A percentile compares a stretch with the other conserved stretches of the same genome.
These are phyloP conservation scores for Leccinum solheimii DNA, from an alignment of 1,284 basidiomycete species.

Conservation along the genomic window DNA sequence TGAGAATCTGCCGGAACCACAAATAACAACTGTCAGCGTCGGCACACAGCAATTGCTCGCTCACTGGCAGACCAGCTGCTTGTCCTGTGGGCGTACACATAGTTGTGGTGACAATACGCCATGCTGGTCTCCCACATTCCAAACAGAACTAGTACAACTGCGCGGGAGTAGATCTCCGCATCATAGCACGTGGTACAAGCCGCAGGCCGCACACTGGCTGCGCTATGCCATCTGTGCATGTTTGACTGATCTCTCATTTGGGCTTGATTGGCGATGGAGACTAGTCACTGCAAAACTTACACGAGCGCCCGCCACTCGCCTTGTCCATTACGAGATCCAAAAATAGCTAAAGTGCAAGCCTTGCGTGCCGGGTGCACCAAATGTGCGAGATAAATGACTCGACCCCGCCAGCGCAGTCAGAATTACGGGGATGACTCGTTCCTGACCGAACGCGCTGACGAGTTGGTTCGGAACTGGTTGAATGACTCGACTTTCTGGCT, in stretches of 20 bases:
- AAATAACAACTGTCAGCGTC: conserved; percentile 13
- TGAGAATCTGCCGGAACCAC: conserved; percentile 27
- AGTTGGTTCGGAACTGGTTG: conserved; percentile 10
- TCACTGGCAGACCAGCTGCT: neutral
- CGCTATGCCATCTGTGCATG: conserved; percentile 16
- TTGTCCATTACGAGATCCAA: conserved; percentile 10
- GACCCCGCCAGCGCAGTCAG: conserved; percentile 16
- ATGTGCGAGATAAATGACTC: conserved; percentile 21
- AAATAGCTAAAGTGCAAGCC: conserved; percentile 17
- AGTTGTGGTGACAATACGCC: neutral
- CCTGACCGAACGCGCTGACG: conserved; percentile 22
- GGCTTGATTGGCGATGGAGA: conserved; percentile 29
- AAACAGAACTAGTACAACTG: conserved; percentile 19
- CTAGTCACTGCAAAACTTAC: conserved; percentile 4
- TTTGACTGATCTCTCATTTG: conserved; percentile 15
- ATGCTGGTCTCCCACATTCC: conserved; percentile 3
- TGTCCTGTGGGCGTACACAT: neutral
- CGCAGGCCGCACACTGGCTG: neutral
- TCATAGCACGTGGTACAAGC: conserved; percentile 22
- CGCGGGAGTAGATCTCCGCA: conserved; percentile 17
- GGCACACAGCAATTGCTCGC: conserved; percentile 23
- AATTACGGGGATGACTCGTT: conserved; percentile 20
- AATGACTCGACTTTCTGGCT: conserved; percentile 15
- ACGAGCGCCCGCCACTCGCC: conserved; percentile 6
- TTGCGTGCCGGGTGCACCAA: conserved; percentile 9